Evolutionary conservation across 1,284 basidiomycete species (phyloP).

Genomic region (Nidula niveotomentosa): DNA sequence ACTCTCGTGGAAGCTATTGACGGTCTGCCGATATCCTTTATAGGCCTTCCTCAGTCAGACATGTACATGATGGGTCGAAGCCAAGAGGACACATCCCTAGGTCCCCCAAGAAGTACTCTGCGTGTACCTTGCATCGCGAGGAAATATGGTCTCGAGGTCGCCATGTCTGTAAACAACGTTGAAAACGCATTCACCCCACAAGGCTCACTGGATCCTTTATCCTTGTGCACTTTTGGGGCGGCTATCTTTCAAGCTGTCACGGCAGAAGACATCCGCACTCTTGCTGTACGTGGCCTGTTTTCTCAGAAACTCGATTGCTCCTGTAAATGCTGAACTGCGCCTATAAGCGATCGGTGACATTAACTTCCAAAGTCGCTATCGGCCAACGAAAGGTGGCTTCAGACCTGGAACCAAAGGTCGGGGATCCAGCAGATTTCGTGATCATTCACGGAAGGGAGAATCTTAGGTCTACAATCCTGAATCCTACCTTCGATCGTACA

Average conservation of each 20-base stretch:
- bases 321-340: too few species aligned
- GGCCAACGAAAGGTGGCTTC: conserved; percentile 24
- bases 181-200: conserved; percentile 70
- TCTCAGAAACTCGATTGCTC: conserved; percentile 1
- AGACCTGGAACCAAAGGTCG: conserved; percentile 34
- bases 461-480: conserved; percentile 47
- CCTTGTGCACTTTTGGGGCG: conserved; percentile 56
- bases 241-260: conserved; percentile 59
- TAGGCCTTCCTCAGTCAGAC: conserved; percentile 62
- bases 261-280: conserved; percentile 37
- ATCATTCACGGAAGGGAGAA: conserved; percentile 48
- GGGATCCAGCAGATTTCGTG: conserved; percentile 57
- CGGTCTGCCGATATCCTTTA: conserved; percentile 47
- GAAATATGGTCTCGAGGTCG: conserved; percentile 45
- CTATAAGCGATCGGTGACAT: conserved; percentile 43
- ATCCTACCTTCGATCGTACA: conserved; percentile 44
- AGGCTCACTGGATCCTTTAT: conserved; percentile 59
- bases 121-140: conserved; percentile 45
- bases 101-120: conserved; percentile 50
- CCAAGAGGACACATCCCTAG: conserved; percentile 26
- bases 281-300: conserved; percentile 40
- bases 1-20: conserved; percentile 32
- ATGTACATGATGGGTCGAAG: conserved; percentile 64
- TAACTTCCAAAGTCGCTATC: conserved; percentile 46
- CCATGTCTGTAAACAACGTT: conserved; percentile 63